Evolutionary conservation across 176 grass and related monocot genomes (phyloP), one percentile per base, ranked within the genome.

Genomic region (Zoysia pacifica): DNA sequence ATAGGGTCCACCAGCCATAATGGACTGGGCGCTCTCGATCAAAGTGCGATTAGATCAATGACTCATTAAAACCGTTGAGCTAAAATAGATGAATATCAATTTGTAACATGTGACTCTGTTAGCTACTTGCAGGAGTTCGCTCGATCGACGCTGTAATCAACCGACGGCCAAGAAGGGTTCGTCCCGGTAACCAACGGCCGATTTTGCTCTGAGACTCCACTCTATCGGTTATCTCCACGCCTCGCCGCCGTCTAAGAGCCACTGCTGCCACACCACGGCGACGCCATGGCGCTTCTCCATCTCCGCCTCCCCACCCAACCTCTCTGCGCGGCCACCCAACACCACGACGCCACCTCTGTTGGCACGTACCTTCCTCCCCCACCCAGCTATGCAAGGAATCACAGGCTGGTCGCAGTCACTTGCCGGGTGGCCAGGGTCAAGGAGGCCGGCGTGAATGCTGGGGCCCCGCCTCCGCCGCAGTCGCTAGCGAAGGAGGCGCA

Each of bases 401-500:
- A 14, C 64, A 38, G 9, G 64, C 28, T 18, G 16, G 63, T 59
- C 65, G 20, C 74, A 16, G 78, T 94, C 74, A 80, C 83, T 44
- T 93, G 95, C 80, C 81, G 87, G 69, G 72, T 75, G 36, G 43
- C 90, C n/a, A 89, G 84, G 46, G 70, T 87, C 42, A 91, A 85
- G 84, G 89, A 88, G 16, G 13, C 81, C n/a, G 37, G 67, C 63
- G 13, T 69, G 58, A 16, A 9, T 48, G 36, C 48, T 6, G 8
- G n/a, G 45, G 37, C 37, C 72, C 15, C 65, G 15, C 65, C 78
- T 35, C 82, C 86, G 56, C 66, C 82, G 46, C 13, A 74, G 12
- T 75, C 86, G 52, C 80, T 93, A 55, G 7, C 72, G 50, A 97
- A 88, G 84, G 95, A 97, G 84, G 87, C 95, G 15, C 95, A 97